Evolutionary conservation across 768 basidiomycete species (phyloP).

Genomic region (Pleurotus cornucopiae): DNA sequence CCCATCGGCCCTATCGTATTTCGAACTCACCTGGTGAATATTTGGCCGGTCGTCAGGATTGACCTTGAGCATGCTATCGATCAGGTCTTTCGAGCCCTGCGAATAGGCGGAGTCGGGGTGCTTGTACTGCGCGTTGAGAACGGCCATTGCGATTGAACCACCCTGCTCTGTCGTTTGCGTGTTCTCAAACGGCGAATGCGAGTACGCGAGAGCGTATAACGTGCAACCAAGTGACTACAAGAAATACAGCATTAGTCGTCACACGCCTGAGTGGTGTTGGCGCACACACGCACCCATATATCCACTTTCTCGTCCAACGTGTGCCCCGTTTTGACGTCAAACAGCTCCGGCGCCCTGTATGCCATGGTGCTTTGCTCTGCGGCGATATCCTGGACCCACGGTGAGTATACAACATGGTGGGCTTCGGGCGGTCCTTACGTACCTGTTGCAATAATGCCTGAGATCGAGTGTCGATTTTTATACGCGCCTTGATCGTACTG

Average conservation of each 20-base stretch:
- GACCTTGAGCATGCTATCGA: constrained; percentile 80
- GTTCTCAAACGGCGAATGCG: constrained; percentile 95
- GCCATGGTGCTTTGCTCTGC: constrained; percentile 99
- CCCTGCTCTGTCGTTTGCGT: constrained; percentile 90
- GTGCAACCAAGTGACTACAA: constrained; percentile 91
- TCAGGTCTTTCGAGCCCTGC: constrained; percentile 74
- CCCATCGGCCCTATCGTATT: neutral
- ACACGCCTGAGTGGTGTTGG: neutral
- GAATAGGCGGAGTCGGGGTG: constrained; percentile 87
- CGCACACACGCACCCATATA: constrained; percentile 70
- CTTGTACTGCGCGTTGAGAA: constrained; percentile 87
- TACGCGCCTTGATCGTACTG: constrained; percentile 81
- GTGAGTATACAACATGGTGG: neutral
- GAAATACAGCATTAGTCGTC: neutral
- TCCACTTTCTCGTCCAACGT: constrained; percentile 92
- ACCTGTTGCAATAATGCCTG: constrained; percentile 91
- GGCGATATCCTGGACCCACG: constrained; percentile 68
- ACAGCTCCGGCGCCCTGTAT: constrained; percentile 94
- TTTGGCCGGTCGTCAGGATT: constrained; percentile 81
- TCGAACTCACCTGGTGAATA: constrained; percentile 69
- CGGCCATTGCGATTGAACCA: constrained; percentile 97
- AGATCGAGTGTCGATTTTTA: constrained; percentile 75
- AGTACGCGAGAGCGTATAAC: constrained; percentile 90
- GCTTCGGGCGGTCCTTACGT: constrained; percentile 8
- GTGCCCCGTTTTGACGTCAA: constrained; percentile 91